Evolutionary conservation across 345 rosid species (phyloP), one percentile per base, ranked within the genome.

Genomic region (Luvunga scandens): DNA sequence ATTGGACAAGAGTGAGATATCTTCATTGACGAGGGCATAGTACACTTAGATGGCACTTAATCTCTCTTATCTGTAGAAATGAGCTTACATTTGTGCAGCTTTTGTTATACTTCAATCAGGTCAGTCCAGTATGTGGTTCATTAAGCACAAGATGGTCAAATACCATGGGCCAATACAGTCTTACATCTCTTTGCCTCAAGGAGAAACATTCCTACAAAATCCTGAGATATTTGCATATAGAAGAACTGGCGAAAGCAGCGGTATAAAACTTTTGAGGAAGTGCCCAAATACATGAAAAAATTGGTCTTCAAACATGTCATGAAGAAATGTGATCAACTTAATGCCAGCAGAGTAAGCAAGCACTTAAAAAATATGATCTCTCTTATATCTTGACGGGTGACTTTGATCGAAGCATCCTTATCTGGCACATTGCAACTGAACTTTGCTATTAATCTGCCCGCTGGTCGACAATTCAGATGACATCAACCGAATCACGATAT

Each of bases 391-490:
- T 19, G 6, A 31, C 18, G 2, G 33, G 31, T 21, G 77, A 63
- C 60, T 75, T 75, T 45, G 77, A 63, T 22, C 59, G 48, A 75
- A 63, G 77, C 70, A 63, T 75, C 42, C 70, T 75, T 12, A 63
- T 45, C 24, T 21, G 70, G 61, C 77, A 75, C 56, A 75, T 75
- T 27, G 77, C 69, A 18, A 75, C 69, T 27, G 69, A 63, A 25
- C 60, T 75, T 9, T 6, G 77, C 57, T 63, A 45, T 28, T 27
- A 69, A 6, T 34, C 33, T 8, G 10, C 56, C 2, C 8, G 18
- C n/a, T 42, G 31, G 31, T 19, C 6, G 13, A 61, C 14, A 48
- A 14, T 18, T 10, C 2, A 9, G 57, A 4, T 0, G 31, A 25
- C 18, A 2, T 2, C 13, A n/a, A 13, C 38, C 50, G 27, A 14